These are phyloP conservation scores for Acorus calamus DNA, from an alignment of 106 monocot genomes.

Conservation along the genomic window DNA sequence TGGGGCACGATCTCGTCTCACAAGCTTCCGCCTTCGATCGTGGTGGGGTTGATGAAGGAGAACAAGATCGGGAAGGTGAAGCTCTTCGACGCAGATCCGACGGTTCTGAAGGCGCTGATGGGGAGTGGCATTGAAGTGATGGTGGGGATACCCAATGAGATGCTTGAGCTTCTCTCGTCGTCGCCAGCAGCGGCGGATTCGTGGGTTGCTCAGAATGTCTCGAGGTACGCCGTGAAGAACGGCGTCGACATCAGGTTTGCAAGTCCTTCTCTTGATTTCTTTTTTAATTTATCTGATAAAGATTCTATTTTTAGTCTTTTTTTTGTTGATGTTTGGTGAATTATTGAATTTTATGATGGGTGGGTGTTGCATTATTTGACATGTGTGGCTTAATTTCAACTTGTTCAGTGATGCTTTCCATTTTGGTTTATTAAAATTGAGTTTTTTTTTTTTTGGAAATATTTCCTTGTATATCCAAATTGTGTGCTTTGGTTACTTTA, in stretches of 20 bases:
- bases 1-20: conserved; percentile 85
- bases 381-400: too few relatives aligned
- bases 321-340: not conserved
- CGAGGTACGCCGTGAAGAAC: conserved; percentile 65
- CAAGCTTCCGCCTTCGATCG: conserved; percentile 49
- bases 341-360: too few relatives aligned
- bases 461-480: too few relatives aligned
- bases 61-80: conserved; percentile 84
- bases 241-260: conserved; percentile 66
- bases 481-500: too few relatives aligned
- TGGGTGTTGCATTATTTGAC: too few relatives aligned
- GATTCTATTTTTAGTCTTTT: not conserved
- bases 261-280: not conserved
- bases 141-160: conserved; percentile 80
- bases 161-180: conserved; percentile 38
- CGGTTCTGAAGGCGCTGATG: conserved; percentile 56
- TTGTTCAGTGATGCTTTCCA: too few relatives aligned
- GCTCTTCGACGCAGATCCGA: conserved; percentile 73
- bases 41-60: conserved; percentile 67
- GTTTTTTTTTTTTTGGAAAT: too few relatives aligned
- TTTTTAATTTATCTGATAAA: not conserved
- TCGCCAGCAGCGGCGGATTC: conserved; percentile 50
- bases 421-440: too few relatives aligned
- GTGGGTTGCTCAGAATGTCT: conserved; percentile 64
- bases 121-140: conserved; percentile 85